Evolutionary conservation across 768 basidiomycete species (phyloP).

Genomic region (Hypholoma sublateritium): DNA sequence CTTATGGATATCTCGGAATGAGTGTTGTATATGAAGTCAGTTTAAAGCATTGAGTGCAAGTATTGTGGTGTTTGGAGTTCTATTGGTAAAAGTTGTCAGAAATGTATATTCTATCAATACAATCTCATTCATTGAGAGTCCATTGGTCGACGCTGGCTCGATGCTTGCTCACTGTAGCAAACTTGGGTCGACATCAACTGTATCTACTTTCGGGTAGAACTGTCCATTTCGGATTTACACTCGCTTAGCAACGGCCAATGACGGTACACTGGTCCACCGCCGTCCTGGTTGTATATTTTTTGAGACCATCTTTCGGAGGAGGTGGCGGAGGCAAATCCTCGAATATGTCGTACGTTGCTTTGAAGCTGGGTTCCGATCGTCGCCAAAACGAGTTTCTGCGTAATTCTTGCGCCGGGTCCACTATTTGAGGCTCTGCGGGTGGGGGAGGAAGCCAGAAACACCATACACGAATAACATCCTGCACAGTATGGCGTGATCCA

Average conservation of each 20-base stretch:
- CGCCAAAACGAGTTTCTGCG: constrained; percentile 5
- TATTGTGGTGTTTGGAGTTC: neutral
- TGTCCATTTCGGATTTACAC: too few species aligned
- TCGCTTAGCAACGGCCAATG: too few species aligned
- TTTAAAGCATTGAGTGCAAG: neutral
- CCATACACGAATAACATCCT: constrained; percentile 35
- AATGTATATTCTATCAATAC: constrained; percentile 8
- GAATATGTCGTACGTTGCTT: constrained; percentile 1
- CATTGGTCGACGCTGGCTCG: neutral
- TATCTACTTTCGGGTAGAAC: too few species aligned
- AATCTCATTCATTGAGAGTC: neutral
- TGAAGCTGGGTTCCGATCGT: constrained; percentile 5
- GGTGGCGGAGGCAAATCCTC: constrained; percentile 11
- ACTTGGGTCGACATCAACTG: neutral
- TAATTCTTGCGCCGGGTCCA: constrained; percentile 4
- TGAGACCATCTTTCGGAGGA: neutral
- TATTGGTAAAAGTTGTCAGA: neutral
- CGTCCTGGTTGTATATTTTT: too few species aligned
- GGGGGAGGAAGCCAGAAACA: constrained; percentile 26
- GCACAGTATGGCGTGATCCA: neutral
- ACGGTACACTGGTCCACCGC: too few species aligned
- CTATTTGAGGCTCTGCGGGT: neutral
- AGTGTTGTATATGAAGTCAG: neutral
- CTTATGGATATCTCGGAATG: neutral
- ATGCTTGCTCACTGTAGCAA: neutral